Base-by-base conservation (phyloP, 1,284 basidiomycete genomes). In the Ustilago bromivora region DNA sequence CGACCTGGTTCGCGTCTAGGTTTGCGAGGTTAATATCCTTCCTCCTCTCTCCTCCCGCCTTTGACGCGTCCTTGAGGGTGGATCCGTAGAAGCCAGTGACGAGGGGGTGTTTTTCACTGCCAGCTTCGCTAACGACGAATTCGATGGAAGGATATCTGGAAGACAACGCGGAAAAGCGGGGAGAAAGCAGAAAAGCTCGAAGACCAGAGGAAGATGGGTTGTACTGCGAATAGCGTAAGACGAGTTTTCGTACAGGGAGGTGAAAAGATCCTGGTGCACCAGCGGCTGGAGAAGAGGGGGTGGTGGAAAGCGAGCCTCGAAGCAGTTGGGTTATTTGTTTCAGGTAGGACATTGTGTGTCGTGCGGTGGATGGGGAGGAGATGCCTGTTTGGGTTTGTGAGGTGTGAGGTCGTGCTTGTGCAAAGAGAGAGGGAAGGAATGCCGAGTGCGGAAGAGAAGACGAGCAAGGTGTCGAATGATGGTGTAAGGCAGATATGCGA, bases 11-110 rank as follows among this genome's bases (percentile, higher is more conserved):
- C 1, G 28, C 36, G 36, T 71, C 66, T n/a, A 78, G 38, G 8
- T 69, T 70, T 1, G 69, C 66, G 32, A 78, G 34, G n/a, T 54
- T 61, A 13, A 78, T 46, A n/a, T 75, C 53, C 53, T 78, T 78
- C 1, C 62, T 57, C n/a, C 65, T 57, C 0, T 54, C 65, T 0
- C 46, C 10, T 15, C 34, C 19, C 31, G 57, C 2, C n/a, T 38
- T 28, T 28, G 23, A 28, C 23, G 23, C 23, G 23, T 28, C 23
- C 23, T 28, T 38, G 7, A 55, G n/a, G 5, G 10, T 55, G 38
- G 40, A 28, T 5, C 43, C 40, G 36, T 68, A 78, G 28, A 61
- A 71, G 0, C 71, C 71, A 2, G 68, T 71, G 0, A 52, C 65
- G 0, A 68, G 47, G 4, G 76, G 71, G 36, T 67, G 71, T 17